These are phyloP conservation scores for Xylaria sp. DNA, from an alignment of 2,329 filamentous ascomycete genomes.

Conservation along the genomic window DNA sequence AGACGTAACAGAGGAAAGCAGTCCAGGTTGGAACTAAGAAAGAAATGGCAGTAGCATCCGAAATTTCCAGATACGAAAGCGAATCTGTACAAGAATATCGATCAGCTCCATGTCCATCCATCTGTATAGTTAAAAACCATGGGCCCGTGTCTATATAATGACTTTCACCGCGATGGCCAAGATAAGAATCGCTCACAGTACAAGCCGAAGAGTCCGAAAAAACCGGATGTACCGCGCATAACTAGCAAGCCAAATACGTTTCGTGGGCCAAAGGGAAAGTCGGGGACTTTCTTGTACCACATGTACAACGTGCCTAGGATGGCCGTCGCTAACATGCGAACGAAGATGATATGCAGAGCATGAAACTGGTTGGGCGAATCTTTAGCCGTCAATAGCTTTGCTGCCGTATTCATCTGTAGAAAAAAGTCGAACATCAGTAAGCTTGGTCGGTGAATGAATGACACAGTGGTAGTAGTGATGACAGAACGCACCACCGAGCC, in stretches of 20 bases:
- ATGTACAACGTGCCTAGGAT: constrained; percentile 53
- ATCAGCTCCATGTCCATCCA: constrained; percentile 5
- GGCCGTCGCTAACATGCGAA: constrained; percentile 54
- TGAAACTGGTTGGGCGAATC: constrained; percentile 51
- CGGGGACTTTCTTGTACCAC: constrained; percentile 58
- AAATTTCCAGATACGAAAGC: constrained; percentile 75
- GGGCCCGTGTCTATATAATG: background rate
- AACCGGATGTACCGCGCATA: constrained; percentile 70
- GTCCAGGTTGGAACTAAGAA: constrained; percentile 80
- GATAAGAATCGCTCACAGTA: constrained; percentile 49
- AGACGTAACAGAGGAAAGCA: constrained; percentile 72
- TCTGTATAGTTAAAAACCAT: too few species aligned
- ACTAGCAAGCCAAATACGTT: constrained; percentile 71
- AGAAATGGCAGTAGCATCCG: constrained; percentile 82
- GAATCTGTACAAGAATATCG: constrained; percentile 50
- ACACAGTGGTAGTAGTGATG: too few species aligned
- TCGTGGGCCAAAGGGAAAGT: constrained; percentile 74
- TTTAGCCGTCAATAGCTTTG: constrained; percentile 48
- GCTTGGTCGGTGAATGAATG: constrained; percentile 12
- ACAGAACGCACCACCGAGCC: constrained; percentile 51
- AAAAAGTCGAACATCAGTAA: constrained; percentile 18
- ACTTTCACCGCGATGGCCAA: background rate
- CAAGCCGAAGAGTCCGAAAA: constrained; percentile 72
- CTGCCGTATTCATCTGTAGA: constrained; percentile 54
- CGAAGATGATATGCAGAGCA: constrained; percentile 56